These are phyloP conservation scores for Chara braunii DNA, from an alignment of 139 green algal species.

Conservation along the genomic window DNA sequence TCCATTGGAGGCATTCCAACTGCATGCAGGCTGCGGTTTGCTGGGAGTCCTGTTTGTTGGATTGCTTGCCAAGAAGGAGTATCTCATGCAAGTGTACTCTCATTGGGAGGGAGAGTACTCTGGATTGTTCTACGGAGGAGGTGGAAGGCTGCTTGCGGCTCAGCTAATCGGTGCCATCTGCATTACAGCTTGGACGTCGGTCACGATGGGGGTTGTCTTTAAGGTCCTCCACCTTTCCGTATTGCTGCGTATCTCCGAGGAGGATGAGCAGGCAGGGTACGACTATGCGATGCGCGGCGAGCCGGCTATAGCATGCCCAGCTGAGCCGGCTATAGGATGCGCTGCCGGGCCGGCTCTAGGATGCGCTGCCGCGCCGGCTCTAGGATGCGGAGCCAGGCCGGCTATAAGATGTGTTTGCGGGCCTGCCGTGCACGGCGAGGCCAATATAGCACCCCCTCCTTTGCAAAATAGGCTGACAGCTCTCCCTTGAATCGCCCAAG, in stretches of 20 bases:
- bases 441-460: no score
- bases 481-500: no score
- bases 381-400: no score
- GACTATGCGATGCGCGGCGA: no score
- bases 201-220: conserved; percentile 57
- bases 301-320: no score
- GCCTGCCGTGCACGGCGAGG: no score
- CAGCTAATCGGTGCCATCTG: conserved; percentile 56
- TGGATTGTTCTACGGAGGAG: conserved; percentile 43
- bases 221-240: conserved; percentile 51
- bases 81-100: conserved; percentile 36
- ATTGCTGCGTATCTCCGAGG: conserved; percentile 37
- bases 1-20: background rate
- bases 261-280: conserved; percentile 47
- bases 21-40: background rate
- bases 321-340: no score
- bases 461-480: no score
- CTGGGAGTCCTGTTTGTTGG: conserved; percentile 9
- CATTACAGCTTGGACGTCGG: conserved; percentile 57
- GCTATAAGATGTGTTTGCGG: no score
- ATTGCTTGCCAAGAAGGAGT: conserved; percentile 47
- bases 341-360: no score
- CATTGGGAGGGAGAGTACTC: background rate
- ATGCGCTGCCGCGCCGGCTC: no score
- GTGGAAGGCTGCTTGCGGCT: conserved; percentile 39